Evolutionary conservation across 1,139 yeast genomes (phyloP).

Genomic region (Debaryomyces coudertii): DNA sequence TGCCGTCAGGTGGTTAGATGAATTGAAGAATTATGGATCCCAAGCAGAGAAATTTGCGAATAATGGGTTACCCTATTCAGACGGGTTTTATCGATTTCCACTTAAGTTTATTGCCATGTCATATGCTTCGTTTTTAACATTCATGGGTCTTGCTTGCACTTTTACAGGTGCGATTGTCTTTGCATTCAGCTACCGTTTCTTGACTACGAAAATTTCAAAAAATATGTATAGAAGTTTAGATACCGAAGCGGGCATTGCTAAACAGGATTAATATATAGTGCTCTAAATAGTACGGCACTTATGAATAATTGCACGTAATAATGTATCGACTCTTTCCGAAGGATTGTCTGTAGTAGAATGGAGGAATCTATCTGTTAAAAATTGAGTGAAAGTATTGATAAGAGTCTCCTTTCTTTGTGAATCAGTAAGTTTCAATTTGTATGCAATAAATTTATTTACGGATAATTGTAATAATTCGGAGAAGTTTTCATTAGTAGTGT

Average conservation of each 20-base stretch:
- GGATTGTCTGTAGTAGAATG: conserved; percentile 15
- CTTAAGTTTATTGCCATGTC: conserved; percentile 32
- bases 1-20: conserved; percentile 61
- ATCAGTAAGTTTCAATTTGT: conserved; percentile 46
- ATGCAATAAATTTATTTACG: conserved; percentile 71
- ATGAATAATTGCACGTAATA: conserved; percentile 45
- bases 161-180: conserved; percentile 31
- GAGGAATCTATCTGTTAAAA: conserved; percentile 34
- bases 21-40: conserved; percentile 26
- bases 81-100: conserved; percentile 49
- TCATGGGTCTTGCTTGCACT: conserved; percentile 27
- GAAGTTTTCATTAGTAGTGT: conserved; percentile 42
- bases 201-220: conserved; percentile 23
- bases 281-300: conserved; percentile 31
- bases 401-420: conserved; percentile 43
- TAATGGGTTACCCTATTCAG: conserved; percentile 38
- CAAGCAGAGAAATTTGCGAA: conserved; percentile 15
- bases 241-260: conserved; percentile 30
- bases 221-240: conserved; percentile 25
- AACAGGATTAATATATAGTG: conserved; percentile 27
- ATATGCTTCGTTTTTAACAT: conserved; percentile 24
- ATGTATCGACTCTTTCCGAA: conserved; percentile 30
- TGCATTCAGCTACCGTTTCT: conserved; percentile 27
- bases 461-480: conserved; percentile 67
- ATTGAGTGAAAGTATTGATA: conserved; percentile 47